Conservation (phyloP, 306 rosid genomes). For the Nissolia schottii region DNA sequence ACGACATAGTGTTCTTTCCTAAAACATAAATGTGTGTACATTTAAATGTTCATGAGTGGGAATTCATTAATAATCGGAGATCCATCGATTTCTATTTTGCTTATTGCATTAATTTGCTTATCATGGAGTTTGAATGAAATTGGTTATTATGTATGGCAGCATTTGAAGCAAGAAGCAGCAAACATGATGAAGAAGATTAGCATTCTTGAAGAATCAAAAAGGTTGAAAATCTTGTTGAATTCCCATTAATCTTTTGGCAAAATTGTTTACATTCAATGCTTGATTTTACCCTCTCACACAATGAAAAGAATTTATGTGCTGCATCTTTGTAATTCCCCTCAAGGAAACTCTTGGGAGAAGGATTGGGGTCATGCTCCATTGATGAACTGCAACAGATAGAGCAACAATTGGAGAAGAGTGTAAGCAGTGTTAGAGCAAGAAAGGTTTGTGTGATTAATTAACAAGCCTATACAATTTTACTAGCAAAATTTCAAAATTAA, state of each 20-base stretch:
- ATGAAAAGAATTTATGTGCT: background rate
- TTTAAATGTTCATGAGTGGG: background rate
- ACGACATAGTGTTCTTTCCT: too few relatives aligned
- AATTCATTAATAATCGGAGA: background rate
- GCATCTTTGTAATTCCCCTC: constrained; percentile 11
- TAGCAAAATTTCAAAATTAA: background rate
- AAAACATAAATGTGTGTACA: background rate
- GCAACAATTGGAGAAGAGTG: constrained; percentile 62
- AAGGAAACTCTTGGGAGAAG: constrained; percentile 75
- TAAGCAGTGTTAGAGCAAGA: constrained; percentile 48
- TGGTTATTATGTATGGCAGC: constrained; percentile 43
- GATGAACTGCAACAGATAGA: constrained; percentile 67
- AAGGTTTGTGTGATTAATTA: constrained; percentile 44
- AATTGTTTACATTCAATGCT: background rate
- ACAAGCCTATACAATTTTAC: background rate
- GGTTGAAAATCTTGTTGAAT: constrained; percentile 33
- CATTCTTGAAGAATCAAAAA: constrained; percentile 63
- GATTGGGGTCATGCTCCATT: constrained; percentile 52
- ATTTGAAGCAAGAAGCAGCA: constrained; percentile 56
- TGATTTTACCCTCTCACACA: background rate
- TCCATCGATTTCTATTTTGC: background rate
- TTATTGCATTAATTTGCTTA: background rate
- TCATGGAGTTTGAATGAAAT: background rate
- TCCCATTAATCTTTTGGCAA: background rate
- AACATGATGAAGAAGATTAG: constrained; percentile 66